phyloP scores from a whole-genome alignment of 495 filamentous ascomycete genomes.

The Pseudomonodictys pantanalensis region DNA sequence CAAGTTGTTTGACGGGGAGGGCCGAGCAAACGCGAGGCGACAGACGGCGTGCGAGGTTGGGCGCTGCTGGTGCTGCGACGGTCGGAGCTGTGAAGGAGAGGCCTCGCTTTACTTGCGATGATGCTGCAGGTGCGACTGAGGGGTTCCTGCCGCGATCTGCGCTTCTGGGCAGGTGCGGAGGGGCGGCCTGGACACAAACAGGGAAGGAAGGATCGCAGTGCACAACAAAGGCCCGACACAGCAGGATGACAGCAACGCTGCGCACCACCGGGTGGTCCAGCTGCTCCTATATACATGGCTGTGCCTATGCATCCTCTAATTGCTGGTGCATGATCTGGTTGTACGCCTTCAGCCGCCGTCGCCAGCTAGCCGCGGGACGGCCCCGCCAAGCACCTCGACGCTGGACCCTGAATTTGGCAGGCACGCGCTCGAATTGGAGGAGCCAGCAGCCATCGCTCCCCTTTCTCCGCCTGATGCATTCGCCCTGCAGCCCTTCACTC shows the following conservation, averaged over 20 bases:
- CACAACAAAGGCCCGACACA: background rate
- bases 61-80: background rate
- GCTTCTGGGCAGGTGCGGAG: background rate
- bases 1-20: constrained; percentile 11
- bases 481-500: background rate
- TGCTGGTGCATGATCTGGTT: background rate
- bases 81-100: constrained; percentile 3
- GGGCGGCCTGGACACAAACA: background rate
- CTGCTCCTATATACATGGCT: background rate
- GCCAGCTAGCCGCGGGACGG: constrained; percentile 7
- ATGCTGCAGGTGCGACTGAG: background rate
- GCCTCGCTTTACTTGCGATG: background rate
- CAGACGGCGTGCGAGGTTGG: constrained; percentile 22
- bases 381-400: constrained; percentile 1
- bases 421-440: background rate
- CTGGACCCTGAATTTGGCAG: constrained; percentile 5
- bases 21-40: background rate
- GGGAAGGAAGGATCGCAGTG: background rate
- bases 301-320: background rate
- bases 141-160: background rate
- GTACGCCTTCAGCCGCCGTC: constrained; percentile 10
- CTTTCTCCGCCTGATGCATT: background rate
- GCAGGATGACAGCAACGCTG: background rate
- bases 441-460: background rate
- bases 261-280: no score